Percentiles rank a stretch among this genome's conserved stretches.
Evolutionary conservation across 2,329 filamentous ascomycete species (phyloP).

Genomic region (Teratosphaeria zuluensis): DNA sequence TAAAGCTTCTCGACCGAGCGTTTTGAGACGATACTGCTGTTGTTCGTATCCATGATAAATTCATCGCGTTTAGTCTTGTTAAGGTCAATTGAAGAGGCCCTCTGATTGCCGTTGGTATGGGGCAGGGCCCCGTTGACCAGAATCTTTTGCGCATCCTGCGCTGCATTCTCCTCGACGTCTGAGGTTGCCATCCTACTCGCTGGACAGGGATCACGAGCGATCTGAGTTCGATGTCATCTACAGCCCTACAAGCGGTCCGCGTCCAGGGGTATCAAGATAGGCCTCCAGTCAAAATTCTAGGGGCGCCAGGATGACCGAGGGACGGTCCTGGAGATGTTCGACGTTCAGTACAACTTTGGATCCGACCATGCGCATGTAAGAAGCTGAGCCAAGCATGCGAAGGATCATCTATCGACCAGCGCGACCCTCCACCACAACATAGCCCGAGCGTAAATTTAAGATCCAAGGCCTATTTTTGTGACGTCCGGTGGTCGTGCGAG

Average conservation of each 20-base stretch:
- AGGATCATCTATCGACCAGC: background rate
- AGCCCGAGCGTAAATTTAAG: background rate
- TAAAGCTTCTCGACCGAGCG: conserved; percentile 86
- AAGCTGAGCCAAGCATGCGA: background rate
- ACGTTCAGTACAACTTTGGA: background rate
- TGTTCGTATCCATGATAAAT: conserved; percentile 56
- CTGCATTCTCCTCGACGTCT: background rate
- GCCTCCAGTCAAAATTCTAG: background rate
- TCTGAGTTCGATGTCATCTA: background rate
- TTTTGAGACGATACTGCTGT: conserved; percentile 85
- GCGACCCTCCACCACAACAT: background rate
- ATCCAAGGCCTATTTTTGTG: background rate
- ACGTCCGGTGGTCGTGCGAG: background rate
- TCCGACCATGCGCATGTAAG: background rate
- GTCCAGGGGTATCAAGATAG: background rate
- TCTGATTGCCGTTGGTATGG: background rate
- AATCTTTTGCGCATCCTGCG: background rate
- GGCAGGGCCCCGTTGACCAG: background rate
- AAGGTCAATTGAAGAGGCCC: conserved; percentile 7
- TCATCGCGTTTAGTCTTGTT: conserved; percentile 23
- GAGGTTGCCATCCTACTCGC: background rate
- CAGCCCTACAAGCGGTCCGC: background rate
- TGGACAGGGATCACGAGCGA: background rate
- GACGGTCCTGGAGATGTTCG: too few species aligned
- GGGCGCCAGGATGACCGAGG: background rate